Conservation (phyloP, 768 basidiomycete genomes). For the Trametes elegans region DNA sequence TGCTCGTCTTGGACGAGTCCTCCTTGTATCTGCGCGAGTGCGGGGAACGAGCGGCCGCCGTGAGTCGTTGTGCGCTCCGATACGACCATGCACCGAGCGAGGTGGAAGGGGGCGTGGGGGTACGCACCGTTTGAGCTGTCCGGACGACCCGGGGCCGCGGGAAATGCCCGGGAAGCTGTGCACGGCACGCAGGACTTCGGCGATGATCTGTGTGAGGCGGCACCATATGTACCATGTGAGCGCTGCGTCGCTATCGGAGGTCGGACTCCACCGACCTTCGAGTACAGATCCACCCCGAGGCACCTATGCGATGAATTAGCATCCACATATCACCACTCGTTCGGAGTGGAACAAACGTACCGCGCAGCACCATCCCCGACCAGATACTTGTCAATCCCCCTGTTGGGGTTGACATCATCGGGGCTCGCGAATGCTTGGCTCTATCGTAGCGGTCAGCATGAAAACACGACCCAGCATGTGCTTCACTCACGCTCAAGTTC, state of each 20-base stretch:
- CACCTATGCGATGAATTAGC: not conserved
- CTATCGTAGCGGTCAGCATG: slow-evolving; percentile 31
- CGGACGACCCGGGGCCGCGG: slow-evolving; percentile 69
- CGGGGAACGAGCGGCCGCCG: not conserved
- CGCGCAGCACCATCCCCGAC: slow-evolving; percentile 47
- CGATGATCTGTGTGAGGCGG: slow-evolving; percentile 42
- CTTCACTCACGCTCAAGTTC: slow-evolving; percentile 45
- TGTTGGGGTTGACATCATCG: slow-evolving; percentile 39
- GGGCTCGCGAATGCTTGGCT: slow-evolving; percentile 50
- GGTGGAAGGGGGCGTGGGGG: not conserved
- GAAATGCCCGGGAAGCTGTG: slow-evolving; percentile 56
- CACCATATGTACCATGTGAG: not conserved
- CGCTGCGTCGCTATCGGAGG: not conserved
- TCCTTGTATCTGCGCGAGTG: slow-evolving; percentile 45
- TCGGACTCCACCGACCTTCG: not conserved
- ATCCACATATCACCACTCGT: slow-evolving; percentile 17
- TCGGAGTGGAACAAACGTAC: slow-evolving; percentile 20
- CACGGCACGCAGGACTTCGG: slow-evolving; percentile 62
- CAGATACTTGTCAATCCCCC: slow-evolving; percentile 46
- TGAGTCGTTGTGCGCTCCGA: too few species aligned
- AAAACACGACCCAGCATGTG: too few species aligned
- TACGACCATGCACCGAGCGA: not conserved
- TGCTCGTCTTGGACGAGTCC: slow-evolving; percentile 45
- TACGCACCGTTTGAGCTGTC: slow-evolving; percentile 52
- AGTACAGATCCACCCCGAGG: not conserved